A percentile compares a stretch with the other conserved stretches of the same genome.
These are phyloP conservation scores for Stentor coeruleus DNA, from an alignment of 73 alveolate species.

Conservation along the genomic window DNA sequence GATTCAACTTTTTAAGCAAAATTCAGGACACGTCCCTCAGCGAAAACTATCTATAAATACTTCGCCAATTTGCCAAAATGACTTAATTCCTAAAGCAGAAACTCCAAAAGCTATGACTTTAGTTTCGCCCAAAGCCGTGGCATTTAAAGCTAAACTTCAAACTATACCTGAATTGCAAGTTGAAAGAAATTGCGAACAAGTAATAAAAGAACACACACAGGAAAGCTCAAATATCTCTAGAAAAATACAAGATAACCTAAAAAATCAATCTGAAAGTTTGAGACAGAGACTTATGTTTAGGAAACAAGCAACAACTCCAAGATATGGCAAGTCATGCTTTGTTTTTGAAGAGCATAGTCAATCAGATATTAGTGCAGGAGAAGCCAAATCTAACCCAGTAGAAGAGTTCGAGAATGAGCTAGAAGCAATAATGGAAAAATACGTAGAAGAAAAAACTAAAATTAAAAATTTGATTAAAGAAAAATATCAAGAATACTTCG, in stretches of 20 bases:
- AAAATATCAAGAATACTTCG: constrained; percentile 11
- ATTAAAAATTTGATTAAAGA: neutral
- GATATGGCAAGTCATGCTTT: neutral
- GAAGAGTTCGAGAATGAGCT: neutral
- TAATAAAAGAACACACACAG: neutral
- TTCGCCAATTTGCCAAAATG: no score
- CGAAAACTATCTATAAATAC: no score
- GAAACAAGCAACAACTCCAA: neutral
- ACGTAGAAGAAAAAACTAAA: neutral
- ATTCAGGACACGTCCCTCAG: no score
- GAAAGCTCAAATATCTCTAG: neutral
- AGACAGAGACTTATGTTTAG: neutral
- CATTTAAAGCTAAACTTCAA: neutral
- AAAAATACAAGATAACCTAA: neutral
- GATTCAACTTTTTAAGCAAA: neutral
- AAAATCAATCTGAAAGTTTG: neutral
- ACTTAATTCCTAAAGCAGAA: no score
- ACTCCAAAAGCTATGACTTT: neutral
- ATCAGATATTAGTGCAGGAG: neutral
- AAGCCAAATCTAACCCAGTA: neutral
- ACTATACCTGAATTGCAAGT: neutral
- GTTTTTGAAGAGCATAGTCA: neutral
- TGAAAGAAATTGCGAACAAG: neutral
- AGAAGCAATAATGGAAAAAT: neutral
- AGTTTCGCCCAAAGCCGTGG: neutral